These are phyloP conservation scores for Cyberlindnera euphorbiae DNA, from an alignment of 805 yeast genomes.

Conservation along the genomic window DNA sequence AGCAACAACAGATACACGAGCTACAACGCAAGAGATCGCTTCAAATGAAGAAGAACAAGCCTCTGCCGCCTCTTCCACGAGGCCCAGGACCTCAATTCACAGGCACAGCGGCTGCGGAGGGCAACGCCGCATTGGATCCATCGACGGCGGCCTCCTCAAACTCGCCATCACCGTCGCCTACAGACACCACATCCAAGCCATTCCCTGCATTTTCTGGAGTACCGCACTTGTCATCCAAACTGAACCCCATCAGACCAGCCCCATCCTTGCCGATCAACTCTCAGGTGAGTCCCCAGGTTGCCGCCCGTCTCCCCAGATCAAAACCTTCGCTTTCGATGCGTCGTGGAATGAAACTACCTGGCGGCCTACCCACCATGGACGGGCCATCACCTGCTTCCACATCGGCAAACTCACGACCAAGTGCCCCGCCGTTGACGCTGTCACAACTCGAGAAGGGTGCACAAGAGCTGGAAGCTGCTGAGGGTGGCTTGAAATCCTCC, in stretches of 20 bases:
- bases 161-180: slow-evolving; percentile 1
- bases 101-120: not conserved
- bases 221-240: slow-evolving; percentile 9
- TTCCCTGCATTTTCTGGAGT: not conserved
- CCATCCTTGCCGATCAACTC: slow-evolving; percentile 27
- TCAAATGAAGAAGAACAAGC: slow-evolving; percentile 27
- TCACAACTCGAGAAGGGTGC: too few relatives aligned
- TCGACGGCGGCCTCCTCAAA: too few relatives aligned
- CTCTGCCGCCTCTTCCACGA: slow-evolving; percentile 39
- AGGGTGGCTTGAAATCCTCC: too few relatives aligned
- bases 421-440: slow-evolving; percentile 19
- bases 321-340: slow-evolving; percentile 77
- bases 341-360: slow-evolving; percentile 89
- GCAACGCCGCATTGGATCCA: not conserved
- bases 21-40: slow-evolving; percentile 20
- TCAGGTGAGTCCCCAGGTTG: slow-evolving; percentile 77
- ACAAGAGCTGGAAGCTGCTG: too few relatives aligned
- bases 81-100: slow-evolving; percentile 3
- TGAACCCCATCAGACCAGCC: slow-evolving; percentile 27
- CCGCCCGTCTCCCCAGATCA: slow-evolving; percentile 71
- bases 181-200: not conserved
- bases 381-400: slow-evolving; percentile 22
- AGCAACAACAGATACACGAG: slow-evolving; percentile 21
- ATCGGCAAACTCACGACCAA: not conserved
- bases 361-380: slow-evolving; percentile 55